phyloP scores from a whole-genome alignment of 768 basidiomycete species.

The Termitomyces sp. region DNA sequence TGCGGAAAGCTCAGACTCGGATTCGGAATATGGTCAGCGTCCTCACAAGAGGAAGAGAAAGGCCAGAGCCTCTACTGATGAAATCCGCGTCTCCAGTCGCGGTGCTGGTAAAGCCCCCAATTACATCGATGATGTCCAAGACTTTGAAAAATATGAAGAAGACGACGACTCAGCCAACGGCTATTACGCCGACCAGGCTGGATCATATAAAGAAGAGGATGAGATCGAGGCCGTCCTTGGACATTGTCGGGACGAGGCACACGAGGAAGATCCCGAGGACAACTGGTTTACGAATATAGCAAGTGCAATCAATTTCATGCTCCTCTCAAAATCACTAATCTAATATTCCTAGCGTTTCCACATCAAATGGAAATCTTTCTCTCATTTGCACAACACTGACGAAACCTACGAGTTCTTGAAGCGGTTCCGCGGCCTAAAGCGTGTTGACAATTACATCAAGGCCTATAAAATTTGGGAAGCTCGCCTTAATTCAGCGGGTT shows the following conservation, averaged over 20 bases:
- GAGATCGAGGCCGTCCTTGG: slow-evolving; percentile 91
- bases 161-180: slow-evolving; percentile 54
- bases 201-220: slow-evolving; percentile 62
- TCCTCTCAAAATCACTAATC: not conserved
- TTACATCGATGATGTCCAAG: slow-evolving; percentile 77
- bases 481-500: slow-evolving; percentile 54
- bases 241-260: slow-evolving; percentile 82
- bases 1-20: slow-evolving; percentile 64
- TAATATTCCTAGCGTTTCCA: slow-evolving; percentile 74
- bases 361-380: slow-evolving; percentile 99
- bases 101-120: slow-evolving; percentile 72
- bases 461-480: slow-evolving; percentile 71
- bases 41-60: slow-evolving; percentile 82
- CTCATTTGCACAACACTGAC: slow-evolving; percentile 98
- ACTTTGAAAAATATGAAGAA: slow-evolving; percentile 66
- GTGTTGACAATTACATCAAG: slow-evolving; percentile 99
- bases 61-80: slow-evolving; percentile 50
- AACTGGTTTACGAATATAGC: slow-evolving; percentile 87
- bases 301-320: slow-evolving; percentile 17
- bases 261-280: slow-evolving; percentile 71
- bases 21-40: slow-evolving; percentile 82
- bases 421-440: slow-evolving; percentile 91
- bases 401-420: slow-evolving; percentile 96
- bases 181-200: slow-evolving; percentile 50
- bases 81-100: slow-evolving; percentile 72